Percentiles rank a stretch among this genome's conserved stretches.
These are phyloP conservation scores for Dipteronia sinensis DNA, from an alignment of 345 rosid genomes.

Conservation along the genomic window DNA sequence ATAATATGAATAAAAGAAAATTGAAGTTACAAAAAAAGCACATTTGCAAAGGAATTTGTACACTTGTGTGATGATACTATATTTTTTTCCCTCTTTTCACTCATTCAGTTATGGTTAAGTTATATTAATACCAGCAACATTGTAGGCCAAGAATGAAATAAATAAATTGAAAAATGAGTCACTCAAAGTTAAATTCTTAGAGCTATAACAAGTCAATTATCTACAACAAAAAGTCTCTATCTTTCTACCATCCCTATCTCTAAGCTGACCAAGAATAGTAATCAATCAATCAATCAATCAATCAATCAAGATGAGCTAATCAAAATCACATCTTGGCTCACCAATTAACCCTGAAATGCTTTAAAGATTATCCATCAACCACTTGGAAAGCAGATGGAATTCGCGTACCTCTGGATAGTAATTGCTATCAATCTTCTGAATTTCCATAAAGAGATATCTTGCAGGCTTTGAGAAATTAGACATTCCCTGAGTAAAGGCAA, in stretches of 20 bases:
- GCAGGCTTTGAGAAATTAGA: slow-evolving; percentile 69
- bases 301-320: no score
- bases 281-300: no score
- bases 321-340: not conserved
- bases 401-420: slow-evolving; percentile 66
- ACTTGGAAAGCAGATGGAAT: not conserved
- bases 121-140: not conserved
- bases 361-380: not conserved
- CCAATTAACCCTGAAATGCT: no score
- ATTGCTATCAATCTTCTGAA: slow-evolving; percentile 66
- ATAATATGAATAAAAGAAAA: no score
- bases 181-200: not conserved
- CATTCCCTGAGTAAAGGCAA: slow-evolving; percentile 52
- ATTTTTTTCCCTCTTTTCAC: not conserved
- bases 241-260: not conserved
- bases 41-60: no score
- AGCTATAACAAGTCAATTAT: not conserved
- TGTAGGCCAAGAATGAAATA: not conserved
- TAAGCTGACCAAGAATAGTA: no score
- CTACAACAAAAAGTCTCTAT: not conserved
- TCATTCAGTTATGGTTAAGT: not conserved
- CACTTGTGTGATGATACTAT: no score
- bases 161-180: not conserved
- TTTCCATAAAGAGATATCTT: slow-evolving; percentile 57
- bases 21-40: no score